Evolutionary conservation across 2,329 filamentous ascomycete species (phyloP), one percentile per base, ranked within the genome.

Genomic region (Lasiodiplodia theobromae): DNA sequence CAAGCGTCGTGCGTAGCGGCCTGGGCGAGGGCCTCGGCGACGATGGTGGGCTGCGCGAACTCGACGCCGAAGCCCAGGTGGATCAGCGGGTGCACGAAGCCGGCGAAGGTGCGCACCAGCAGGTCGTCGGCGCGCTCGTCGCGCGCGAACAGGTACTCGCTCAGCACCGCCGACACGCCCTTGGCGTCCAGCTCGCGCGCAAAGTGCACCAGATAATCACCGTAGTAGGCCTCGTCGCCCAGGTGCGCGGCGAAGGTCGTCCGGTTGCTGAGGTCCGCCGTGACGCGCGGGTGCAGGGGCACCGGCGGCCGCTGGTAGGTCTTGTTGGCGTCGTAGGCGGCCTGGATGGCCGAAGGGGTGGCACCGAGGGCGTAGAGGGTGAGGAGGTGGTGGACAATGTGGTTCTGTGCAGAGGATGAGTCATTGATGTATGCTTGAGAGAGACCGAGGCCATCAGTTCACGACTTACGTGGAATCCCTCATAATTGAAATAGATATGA

Each of bases 61-160:
- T 97, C 93, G 44, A 97, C 77, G 4, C 92, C 94, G 75, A 93
- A 97, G 60, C 93, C 92, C 23, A 97, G 85, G 76, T 97, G 93
- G 71, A 97, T 94, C 18, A 96, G 81, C 2, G 93, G 93, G 75
- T 97, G 93, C 2, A 94, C 73, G 71, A 95, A 86, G 0, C 91
- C 90, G 18, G 85, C 86, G 74, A 88, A 93, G 74, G 95, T 81
- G 21, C 93, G 85, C 2, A 84, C 83, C 2, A 94, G 80, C 83
- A 97, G 82, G 70, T 90, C 88, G 49, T 94, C 87, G 4, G 90
- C 89, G 53, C 85, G 81, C 53, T 88, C 85, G 67, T 90, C 87
- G 2, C 86, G 87, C 2, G 86, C 83, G 75, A 97, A 93, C 0
- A 97, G 70, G 73, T 92, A 90, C 74, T 91, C 86, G 18, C 84